Conservation (phyloP, 2,329 filamentous ascomycete genomes). For the Trichophyton rubrum region DNA sequence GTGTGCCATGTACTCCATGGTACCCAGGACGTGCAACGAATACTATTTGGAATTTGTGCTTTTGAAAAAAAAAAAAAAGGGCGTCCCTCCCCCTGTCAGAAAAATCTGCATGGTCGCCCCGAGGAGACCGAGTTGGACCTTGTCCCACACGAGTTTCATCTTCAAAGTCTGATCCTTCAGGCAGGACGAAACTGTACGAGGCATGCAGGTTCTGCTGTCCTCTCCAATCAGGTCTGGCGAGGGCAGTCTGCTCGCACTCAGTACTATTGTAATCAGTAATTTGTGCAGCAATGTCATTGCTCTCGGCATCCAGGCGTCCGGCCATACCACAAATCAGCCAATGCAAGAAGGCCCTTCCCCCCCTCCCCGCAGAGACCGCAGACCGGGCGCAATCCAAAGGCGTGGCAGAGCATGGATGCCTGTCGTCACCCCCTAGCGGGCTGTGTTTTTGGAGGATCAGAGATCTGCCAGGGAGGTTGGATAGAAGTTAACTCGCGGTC, state of each 20-base stretch:
- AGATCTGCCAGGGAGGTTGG: not conserved
- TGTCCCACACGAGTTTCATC: conserved; percentile 6
- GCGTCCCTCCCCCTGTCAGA: not conserved
- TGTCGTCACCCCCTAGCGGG: not conserved
- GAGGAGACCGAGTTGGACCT: conserved; percentile 5
- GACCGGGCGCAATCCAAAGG: conserved; percentile 1
- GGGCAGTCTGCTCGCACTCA: not conserved
- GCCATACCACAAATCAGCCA: not conserved
- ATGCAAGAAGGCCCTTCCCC: not conserved
- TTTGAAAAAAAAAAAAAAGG: not conserved
- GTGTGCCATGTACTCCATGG: not conserved
- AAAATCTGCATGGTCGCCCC: not conserved
- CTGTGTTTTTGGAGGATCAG: conserved; percentile 3
- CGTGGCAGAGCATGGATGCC: conserved; percentile 3
- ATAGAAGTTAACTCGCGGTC: not conserved
- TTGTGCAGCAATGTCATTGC: not conserved
- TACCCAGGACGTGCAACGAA: not conserved
- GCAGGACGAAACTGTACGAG: not conserved
- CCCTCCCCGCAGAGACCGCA: not conserved
- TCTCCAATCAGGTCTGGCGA: not conserved
- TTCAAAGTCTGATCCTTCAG: conserved; percentile 3
- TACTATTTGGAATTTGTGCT: not conserved
- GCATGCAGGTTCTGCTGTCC: not conserved
- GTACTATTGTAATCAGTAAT: not conserved
- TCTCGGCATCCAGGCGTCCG: conserved; percentile 1